Evolutionary conservation across 306 rosid species (phyloP).

Genomic region (Medicago lupulina): DNA sequence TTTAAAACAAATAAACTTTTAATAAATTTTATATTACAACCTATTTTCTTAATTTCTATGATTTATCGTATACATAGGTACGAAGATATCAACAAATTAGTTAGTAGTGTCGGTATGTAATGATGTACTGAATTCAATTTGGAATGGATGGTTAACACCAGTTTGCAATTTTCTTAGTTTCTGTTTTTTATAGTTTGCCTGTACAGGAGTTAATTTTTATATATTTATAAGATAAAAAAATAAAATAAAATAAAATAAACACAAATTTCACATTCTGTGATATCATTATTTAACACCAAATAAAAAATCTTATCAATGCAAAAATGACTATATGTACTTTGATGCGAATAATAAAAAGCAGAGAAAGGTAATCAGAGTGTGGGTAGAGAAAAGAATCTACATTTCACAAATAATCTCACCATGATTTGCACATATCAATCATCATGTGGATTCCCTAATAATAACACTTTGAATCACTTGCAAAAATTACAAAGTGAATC

Average conservation of each 20-base stretch:
- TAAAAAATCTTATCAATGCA: not conserved
- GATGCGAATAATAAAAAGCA: not conserved
- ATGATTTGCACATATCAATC: conserved; percentile 42
- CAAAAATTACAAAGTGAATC: conserved; percentile 36
- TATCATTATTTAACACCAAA: not conserved
- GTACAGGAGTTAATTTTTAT: not conserved
- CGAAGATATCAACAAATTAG: no score
- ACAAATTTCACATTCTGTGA: not conserved
- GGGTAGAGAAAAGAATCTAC: conserved; percentile 32
- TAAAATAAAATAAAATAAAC: not conserved
- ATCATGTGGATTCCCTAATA: conserved; percentile 78
- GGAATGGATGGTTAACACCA: no score
- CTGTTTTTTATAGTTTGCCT: not conserved
- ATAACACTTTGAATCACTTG: conserved; percentile 25
- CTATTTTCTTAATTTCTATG: no score
- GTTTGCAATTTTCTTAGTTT: not conserved
- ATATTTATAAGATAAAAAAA: no score
- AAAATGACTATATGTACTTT: not conserved
- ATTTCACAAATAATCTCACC: conserved; percentile 67
- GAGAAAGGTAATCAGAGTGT: not conserved
- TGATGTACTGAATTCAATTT: no score
- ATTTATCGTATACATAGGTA: no score
- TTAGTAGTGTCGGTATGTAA: no score
- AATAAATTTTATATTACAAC: no score
- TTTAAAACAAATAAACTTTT: no score